Base-by-base conservation (phyloP, 2,329 filamentous ascomycete species). In the Paraphaeosphaeria minitans region DNA sequence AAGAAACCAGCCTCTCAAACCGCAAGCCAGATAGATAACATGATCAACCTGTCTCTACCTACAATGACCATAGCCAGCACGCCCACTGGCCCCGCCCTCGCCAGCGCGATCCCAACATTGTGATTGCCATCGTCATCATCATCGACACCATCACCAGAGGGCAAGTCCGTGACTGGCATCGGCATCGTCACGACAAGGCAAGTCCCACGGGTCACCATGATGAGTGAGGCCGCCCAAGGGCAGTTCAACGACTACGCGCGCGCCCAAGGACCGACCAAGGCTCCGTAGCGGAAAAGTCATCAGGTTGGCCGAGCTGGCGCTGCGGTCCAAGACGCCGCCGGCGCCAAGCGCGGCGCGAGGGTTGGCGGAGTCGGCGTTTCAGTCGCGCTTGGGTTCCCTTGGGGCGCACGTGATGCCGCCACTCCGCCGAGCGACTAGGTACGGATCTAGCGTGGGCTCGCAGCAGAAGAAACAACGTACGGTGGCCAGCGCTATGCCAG, bases 311-410 rank as follows among this genome's bases (percentile, higher is more conserved):
- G 35, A 39, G n/a, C 39, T 51, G 35, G 35, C 27, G n/a, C 39
- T 51, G 35, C 48, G 29, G 35, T n/a, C 29, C 29, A 31, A 27
- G 49, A 19, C 35, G 19, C 29, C 24, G 33, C 22, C 19, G 39
- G 21, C 22, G 49, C 49, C 49, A 52, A 52, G 49, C 10, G 12
- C 35, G 24, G 24, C 35, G 27, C 21, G 29, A 14, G 37, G 24
- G 42, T 31, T n/a, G 37, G 37, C 24, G 50, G 49, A 27, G 48
- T 16, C 35, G 33, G 14, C 19, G 70, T 72, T 73, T 71, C 70
- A 71, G 68, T 65, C 64, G 67, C 54, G 63, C 66, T 66, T 71
- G 61, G 61, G 60, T 19, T 21, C 39, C 22, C 45, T 55, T 50
- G 19, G 43, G 42, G 33, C 19, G 29, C 57, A 57, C 61, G 58